Evolutionary conservation across 2,329 filamentous ascomycete genomes (phyloP), one percentile per base, ranked within the genome.

Genomic region (Trichophyton simii): DNA sequence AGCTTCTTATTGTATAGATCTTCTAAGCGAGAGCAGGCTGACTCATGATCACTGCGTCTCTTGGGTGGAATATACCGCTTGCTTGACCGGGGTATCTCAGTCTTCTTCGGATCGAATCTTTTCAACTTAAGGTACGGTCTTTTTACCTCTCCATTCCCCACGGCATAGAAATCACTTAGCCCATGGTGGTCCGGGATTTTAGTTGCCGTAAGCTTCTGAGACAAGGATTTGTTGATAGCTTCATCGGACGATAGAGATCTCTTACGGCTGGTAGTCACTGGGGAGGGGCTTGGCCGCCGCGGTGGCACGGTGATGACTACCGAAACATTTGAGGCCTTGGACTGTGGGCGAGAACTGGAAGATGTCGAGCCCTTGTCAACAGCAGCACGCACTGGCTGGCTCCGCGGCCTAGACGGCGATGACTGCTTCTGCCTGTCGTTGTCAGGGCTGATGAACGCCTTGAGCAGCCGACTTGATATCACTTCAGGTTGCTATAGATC

Each of bases 1-100:
- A 73, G 61, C 50, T 72, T 73, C 20, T 65, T 60, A 3, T 34
- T 31, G 36, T 68, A 50, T 0, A 73, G 62, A 9, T 15, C 15
- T 18, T 59, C 42, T 20, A 59, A 42, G 1, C 36, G 34, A 22
- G 42, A 18, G 7, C 34, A 36, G 8, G 28, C 13, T 3, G 31
- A 18, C 28, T 36, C 28, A 20, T 9, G 15, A 18, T 48, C 18
- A 2, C 6, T 18, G 7, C 20, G 46, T 25, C 46, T 52, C 8
- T 28, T 28, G 11, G 20, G 52, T 4, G 52, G 52, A n/a, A 18
- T 36, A 36, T 28, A 55, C 8, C 52, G 52, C 15, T 20, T 8
- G 5, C 4, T 8, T n/a, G 11, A 6, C 11, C 13, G 52, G 13
- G 52, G 52, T 5, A 55, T 55, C 9, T 18, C 13, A 55, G 28